Evolutionary conservation across 148 eudicot species (phyloP).

Genomic region (Salicornia ramosissima): DNA sequence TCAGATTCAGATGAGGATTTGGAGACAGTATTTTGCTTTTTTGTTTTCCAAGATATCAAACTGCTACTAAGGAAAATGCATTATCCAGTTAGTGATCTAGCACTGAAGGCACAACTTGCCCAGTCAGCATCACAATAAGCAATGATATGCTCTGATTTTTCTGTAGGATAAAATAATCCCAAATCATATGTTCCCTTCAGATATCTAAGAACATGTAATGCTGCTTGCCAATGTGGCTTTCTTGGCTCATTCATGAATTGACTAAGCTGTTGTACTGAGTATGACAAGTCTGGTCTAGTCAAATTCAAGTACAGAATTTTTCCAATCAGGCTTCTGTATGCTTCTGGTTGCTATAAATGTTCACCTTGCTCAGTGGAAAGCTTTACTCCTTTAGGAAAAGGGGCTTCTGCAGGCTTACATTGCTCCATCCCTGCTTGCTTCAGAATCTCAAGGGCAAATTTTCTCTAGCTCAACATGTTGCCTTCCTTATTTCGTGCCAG

Average conservation of each 20-base stretch:
- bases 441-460: not conserved
- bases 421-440: not conserved
- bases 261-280: not conserved
- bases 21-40: not conserved
- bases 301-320: not conserved
- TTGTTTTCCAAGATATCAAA: not conserved
- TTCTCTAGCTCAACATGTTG: not conserved
- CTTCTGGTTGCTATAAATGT: not conserved
- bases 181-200: not conserved
- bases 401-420: not conserved
- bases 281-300: not conserved
- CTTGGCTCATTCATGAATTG: not conserved
- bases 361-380: not conserved
- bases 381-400: not conserved
- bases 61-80: not conserved
- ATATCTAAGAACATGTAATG: not conserved
- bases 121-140: not conserved
- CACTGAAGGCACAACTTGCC: not conserved
- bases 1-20: not conserved
- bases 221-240: not conserved
- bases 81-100: not conserved
- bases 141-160: no score
- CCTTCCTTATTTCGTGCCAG: not conserved
- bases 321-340: not conserved
- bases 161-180: not conserved